phyloP scores from a whole-genome alignment of 2,329 filamentous ascomycete species.

The Clonostachys solani region DNA sequence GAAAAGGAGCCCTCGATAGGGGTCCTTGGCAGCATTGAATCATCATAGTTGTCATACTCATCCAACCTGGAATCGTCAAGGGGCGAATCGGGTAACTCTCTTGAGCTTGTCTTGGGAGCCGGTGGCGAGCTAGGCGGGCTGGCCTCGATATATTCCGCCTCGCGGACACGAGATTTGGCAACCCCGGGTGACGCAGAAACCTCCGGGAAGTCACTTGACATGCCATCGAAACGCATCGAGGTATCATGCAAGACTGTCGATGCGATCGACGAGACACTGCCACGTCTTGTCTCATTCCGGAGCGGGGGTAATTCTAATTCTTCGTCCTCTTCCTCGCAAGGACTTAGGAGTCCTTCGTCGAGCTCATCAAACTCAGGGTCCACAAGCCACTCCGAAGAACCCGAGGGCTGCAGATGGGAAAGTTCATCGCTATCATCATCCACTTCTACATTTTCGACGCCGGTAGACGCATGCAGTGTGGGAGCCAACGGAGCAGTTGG shows the following conservation, averaged over 20 bases:
- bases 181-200: conserved; percentile 36
- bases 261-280: conserved; percentile 25
- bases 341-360: not conserved
- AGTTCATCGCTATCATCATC: not conserved
- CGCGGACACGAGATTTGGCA: conserved; percentile 17
- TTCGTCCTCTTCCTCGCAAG: conserved; percentile 15
- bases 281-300: conserved; percentile 17
- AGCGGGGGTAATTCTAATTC: conserved; percentile 29
- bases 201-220: conserved; percentile 37
- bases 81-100: conserved; percentile 30
- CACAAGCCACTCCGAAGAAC: not conserved
- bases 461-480: not conserved
- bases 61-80: conserved; percentile 31
- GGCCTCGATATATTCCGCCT: conserved; percentile 25
- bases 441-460: not conserved
- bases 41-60: conserved; percentile 29
- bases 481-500: not conserved
- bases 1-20: conserved; percentile 37
- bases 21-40: conserved; percentile 29
- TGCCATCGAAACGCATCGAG: conserved; percentile 29
- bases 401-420: not conserved
- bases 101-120: conserved; percentile 7
- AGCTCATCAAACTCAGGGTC: not conserved
- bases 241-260: conserved; percentile 31
- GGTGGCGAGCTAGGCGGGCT: conserved; percentile 48